Percentiles rank a stretch among this genome's conserved stretches.
Conservation (phyloP, 1,139 yeast species). For the Petasospora rhodanensis region DNA sequence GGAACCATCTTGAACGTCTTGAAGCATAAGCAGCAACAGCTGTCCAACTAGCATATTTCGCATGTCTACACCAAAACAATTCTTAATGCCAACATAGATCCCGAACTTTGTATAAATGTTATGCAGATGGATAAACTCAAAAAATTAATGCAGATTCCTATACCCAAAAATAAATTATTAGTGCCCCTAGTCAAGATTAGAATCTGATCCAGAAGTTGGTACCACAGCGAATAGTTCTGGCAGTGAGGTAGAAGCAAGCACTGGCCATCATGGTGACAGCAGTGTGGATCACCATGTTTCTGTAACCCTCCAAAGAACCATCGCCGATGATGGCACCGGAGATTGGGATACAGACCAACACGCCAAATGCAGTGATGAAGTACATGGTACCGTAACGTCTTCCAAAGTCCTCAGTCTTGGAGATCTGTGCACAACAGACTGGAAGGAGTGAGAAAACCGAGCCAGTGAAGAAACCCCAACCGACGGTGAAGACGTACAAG, state of each 20-base stretch:
- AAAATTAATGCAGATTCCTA: too few relatives aligned
- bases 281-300: slow-evolving; percentile 25
- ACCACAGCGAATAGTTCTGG: slow-evolving; percentile 22
- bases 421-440: slow-evolving; percentile 55
- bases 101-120: too few relatives aligned
- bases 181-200: slow-evolving; percentile 1
- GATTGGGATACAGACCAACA: slow-evolving; percentile 48
- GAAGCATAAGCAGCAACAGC: slow-evolving; percentile 14
- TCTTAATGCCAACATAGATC: too few relatives aligned
- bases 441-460: slow-evolving; percentile 47
- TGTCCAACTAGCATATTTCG: too few relatives aligned
- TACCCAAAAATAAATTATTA: too few relatives aligned
- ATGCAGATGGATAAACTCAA: too few relatives aligned
- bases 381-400: slow-evolving; percentile 67
- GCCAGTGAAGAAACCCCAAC: slow-evolving; percentile 36
- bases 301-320: slow-evolving; percentile 21
- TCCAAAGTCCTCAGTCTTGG: slow-evolving; percentile 61
- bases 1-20: slow-evolving; percentile 24
- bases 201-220: slow-evolving; percentile 9
- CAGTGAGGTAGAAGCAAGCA: slow-evolving; percentile 16
- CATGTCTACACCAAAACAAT: too few relatives aligned
- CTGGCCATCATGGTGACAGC: slow-evolving; percentile 18
- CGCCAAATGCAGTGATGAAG: slow-evolving; percentile 56
- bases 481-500: slow-evolving; percentile 31
- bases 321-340: slow-evolving; percentile 46